Evolutionary conservation across 805 yeast genomes (phyloP), one percentile per base, ranked within the genome.

Genomic region (Isabelozyma rhagii): DNA sequence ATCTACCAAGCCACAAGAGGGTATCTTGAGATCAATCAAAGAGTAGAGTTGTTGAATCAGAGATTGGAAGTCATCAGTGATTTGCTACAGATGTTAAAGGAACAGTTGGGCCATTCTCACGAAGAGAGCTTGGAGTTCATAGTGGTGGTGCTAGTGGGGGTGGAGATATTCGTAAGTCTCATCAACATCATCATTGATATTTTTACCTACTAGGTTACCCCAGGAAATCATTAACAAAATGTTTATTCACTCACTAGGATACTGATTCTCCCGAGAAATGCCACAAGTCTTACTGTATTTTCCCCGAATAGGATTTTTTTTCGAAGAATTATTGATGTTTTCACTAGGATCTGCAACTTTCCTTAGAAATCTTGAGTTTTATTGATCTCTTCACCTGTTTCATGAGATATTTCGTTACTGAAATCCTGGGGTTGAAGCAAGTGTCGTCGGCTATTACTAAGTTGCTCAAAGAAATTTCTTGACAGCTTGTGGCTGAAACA

Each of bases 1-100:
- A 91, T 93, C 47, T 94, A 94, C 69, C 97, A 92, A 67, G 97
- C 98, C 0, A 91, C 96, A 2, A 82, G 98, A 65, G 97, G 97
- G 0, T 93, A 93, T 67, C 69, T 94, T 53, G 99, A 94, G 62
- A 94, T 94, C 58, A 92, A 92, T 63, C 98, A 93, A 69, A 75
- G 99, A 44, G 98, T 93, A 0, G 85, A 91, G 25, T 72, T 94
- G 49, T 72, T 94, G 47, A 94, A 94, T 63, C 97, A 94, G 64
- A 78, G 99, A 55, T 71, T 94, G 31, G 99, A 94, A 64, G 98
- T 94, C 13, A 90, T 94, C 48, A 83, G 93, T 5, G 99, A 94
- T 69, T 77, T 94, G 59, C 72, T 94, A 55, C 97, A 92, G 64
- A 92, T 94, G 97, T 79, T 94, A 60, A 94, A 94, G 67, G 99